phyloP scores from a whole-genome alignment of 2,329 filamentous ascomycete species.

The Exserohilum rostratum region DNA sequence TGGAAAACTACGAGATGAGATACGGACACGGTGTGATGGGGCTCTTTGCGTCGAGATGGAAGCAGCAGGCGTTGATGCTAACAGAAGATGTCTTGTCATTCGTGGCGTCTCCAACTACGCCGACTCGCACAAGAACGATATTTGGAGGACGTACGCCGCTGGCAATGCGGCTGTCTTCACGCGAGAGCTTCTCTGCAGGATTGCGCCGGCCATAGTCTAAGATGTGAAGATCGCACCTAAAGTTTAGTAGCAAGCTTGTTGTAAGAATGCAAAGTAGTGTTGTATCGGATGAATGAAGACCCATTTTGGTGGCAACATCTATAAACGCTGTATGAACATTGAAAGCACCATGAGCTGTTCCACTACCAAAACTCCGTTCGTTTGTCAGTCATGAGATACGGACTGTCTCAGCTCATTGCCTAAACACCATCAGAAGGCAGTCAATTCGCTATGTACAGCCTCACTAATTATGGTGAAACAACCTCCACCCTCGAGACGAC shows the following conservation, averaged over 20 bases:
- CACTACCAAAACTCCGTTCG: not conserved
- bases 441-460: not conserved
- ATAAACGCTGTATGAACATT: not conserved
- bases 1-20: not conserved
- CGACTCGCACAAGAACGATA: not conserved
- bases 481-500: not conserved
- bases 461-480: not conserved
- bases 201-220: not conserved
- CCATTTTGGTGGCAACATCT: not conserved
- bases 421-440: not conserved
- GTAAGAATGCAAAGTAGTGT: not conserved
- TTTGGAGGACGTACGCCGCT: not conserved
- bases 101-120: not conserved
- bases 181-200: not conserved
- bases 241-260: not conserved
- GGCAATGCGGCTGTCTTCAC: not conserved
- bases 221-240: not conserved
- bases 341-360: not conserved
- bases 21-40: not conserved
- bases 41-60: not conserved
- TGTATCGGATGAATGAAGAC: not conserved
- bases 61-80: not conserved
- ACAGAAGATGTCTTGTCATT: not conserved
- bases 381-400: not conserved
- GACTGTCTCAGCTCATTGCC: not conserved